A percentile compares a stretch with the other conserved stretches of the same genome.
Conservation (phyloP, 108 stramenopile genomes). For the Pseudonitzschia multiseries region DNA sequence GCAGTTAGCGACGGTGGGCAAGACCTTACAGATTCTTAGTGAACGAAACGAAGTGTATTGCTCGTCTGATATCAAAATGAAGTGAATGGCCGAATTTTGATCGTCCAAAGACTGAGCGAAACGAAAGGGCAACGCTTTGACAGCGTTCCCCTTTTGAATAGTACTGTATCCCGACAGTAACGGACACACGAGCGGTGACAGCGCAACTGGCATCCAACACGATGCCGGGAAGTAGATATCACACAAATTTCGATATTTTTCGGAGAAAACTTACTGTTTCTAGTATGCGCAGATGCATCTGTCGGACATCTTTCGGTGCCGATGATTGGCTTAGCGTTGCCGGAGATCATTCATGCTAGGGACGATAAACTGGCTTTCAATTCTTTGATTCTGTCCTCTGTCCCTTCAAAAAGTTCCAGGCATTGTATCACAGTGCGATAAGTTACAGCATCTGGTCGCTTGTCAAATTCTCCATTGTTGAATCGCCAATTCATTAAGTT, state of each 20-base stretch:
- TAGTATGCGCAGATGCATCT: neutral
- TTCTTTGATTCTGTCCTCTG: conserved; percentile 1
- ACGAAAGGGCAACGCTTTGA: conserved; percentile 5
- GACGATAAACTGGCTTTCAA: neutral
- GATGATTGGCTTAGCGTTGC: too few relatives aligned
- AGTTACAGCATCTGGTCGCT: neutral
- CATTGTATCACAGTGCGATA: neutral
- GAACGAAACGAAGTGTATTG: neutral
- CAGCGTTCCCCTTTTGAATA: neutral
- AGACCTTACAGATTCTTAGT: neutral
- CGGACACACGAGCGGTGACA: neutral
- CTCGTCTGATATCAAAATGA: neutral
- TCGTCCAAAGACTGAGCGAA: conserved; percentile 2
- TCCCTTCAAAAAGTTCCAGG: neutral
- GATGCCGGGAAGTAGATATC: neutral
- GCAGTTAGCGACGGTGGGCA: too few relatives aligned
- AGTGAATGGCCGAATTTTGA: neutral
- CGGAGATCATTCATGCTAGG: neutral
- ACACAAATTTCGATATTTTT: neutral
- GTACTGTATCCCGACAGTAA: conserved; percentile 2
- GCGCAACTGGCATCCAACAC: conserved; percentile 4
- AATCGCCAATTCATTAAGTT: conserved; percentile 15
- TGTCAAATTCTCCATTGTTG: conserved; percentile 3
- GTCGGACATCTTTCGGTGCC: too few relatives aligned
- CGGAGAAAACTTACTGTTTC: neutral